Percentiles rank a stretch among this genome's conserved stretches.
Conservation (phyloP, 768 basidiomycete genomes). For the Mycena chlorophos region DNA sequence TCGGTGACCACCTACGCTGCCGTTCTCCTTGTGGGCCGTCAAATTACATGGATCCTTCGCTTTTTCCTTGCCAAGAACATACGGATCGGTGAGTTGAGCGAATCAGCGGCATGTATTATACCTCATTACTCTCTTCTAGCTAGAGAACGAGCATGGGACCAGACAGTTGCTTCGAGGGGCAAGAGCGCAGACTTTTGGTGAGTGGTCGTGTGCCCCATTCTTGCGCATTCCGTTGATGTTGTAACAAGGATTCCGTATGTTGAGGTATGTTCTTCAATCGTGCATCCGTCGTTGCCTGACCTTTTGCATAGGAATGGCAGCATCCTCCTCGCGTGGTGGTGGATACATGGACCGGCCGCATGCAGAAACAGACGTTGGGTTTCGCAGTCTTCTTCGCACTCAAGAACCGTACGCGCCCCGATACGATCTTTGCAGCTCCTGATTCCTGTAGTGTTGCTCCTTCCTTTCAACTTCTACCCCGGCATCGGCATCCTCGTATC, state of each 20-base stretch:
- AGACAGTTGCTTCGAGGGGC: conserved; percentile 80
- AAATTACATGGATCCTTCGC: conserved; percentile 70
- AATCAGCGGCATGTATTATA: too few species aligned
- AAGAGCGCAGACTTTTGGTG: conserved; percentile 83
- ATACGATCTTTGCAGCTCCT: conserved; percentile 2
- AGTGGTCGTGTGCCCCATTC: background rate
- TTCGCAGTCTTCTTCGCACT: conserved; percentile 44
- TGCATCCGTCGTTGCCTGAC: conserved; percentile 24
- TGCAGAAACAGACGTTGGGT: conserved; percentile 36
- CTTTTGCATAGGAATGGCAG: conserved; percentile 82
- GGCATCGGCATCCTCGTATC: conserved; percentile 61
- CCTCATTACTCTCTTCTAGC: too few species aligned
- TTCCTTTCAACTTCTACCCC: conserved; percentile 68
- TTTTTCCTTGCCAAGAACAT: conserved; percentile 88
- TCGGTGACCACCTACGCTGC: conserved; percentile 74
- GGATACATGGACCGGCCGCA: conserved; percentile 30
- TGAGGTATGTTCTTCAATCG: background rate
- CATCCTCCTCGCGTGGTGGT: conserved; percentile 46
- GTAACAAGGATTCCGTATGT: conserved; percentile 17
- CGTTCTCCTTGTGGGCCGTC: conserved; percentile 68
- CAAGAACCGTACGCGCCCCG: conserved; percentile 41
- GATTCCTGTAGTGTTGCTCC: conserved; percentile 47
- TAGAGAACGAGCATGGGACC: conserved; percentile 72
- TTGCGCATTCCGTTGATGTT: background rate
- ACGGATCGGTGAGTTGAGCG: too few species aligned